Conservation (phyloP, 805 yeast genomes). For the Yarrowia deformans region DNA sequence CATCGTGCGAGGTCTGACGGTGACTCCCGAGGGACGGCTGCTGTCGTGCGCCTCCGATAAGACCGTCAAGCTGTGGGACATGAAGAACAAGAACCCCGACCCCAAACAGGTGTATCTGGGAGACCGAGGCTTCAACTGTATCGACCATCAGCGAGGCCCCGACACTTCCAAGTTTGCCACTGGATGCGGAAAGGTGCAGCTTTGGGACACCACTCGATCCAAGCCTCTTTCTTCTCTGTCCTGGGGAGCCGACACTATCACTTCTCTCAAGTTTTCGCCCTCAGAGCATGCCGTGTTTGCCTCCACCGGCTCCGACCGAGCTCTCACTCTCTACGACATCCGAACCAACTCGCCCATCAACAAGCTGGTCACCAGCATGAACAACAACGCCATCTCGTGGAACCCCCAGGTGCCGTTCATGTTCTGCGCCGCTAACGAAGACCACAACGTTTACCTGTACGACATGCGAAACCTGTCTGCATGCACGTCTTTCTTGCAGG, state of each 20-base stretch:
- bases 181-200: conserved; percentile 85
- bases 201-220: conserved; percentile 90
- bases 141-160: conserved; percentile 85
- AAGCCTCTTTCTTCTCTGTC: conserved; percentile 78
- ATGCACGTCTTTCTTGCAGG: conserved; percentile 86
- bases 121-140: conserved; percentile 79
- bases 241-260: conserved; percentile 97
- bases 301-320: conserved; percentile 88
- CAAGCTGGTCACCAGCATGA: conserved; percentile 79
- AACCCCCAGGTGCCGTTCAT: conserved; percentile 97
- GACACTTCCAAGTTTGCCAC: conserved; percentile 71
- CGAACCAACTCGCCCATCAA: conserved; percentile 93
- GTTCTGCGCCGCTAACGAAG: conserved; percentile 92
- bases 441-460: conserved; percentile 92
- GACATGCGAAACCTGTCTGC: conserved; percentile 92
- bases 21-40: conserved; percentile 68
- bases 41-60: conserved; percentile 92
- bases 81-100: conserved; percentile 59
- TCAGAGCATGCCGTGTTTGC: conserved; percentile 91
- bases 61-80: conserved; percentile 88
- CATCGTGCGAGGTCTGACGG: conserved; percentile 82
- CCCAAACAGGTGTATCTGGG: conserved; percentile 81
- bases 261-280: conserved; percentile 81
- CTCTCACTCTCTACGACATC: conserved; percentile 86
- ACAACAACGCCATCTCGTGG: conserved; percentile 90